Base-by-base conservation (phyloP, 768 basidiomycete genomes). In the Steccherinum ochraceum region DNA sequence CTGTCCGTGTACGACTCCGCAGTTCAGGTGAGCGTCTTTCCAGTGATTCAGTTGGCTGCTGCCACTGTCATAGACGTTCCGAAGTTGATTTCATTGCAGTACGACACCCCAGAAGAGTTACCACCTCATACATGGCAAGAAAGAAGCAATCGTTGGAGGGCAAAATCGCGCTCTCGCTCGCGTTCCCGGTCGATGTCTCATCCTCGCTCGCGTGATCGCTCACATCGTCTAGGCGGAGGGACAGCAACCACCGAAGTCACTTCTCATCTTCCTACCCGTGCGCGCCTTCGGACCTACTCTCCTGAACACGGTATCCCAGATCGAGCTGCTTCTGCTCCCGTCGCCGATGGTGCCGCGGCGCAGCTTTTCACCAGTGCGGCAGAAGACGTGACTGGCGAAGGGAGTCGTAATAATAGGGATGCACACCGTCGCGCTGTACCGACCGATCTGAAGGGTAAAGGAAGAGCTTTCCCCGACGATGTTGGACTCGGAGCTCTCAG, bases 1-100 rank as follows among this genome's bases (percentile, higher is more conserved):
- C 74, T 96, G 20, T 78, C 81, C 47, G 74, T 80, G 11, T 97
- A 94, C 62, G 93, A 97, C 64, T 74, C 74, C 12, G 75, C 80
- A 4, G 89, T 82, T 12, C 93, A 96, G 80, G 93, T 89, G 58
- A 55, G 13, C 25, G 26, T 39, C 20, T 16, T 18, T 40, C n/a
- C n/a, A n/a, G n/a, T n/a, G n/a, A n/a, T n/a, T n/a, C n/a, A n/a
- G n/a, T n/a, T n/a, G n/a, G n/a, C n/a, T n/a, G n/a, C n/a, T n/a
- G n/a, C n/a, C n/a, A n/a, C n/a, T n/a, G n/a, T n/a, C n/a, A n/a
- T n/a, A n/a, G n/a, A n/a, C n/a, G n/a, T n/a, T n/a, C n/a, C n/a
- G n/a, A 7, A 16, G 24, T 41, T 40, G 35, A 16, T 16, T 25
- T 48, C 43, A 10, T 10, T 39, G n/a, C 58, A 89, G 84, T 89